Evolutionary conservation across 805 yeast species (phyloP), one percentile per base, ranked within the genome.

Genomic region (Debaryomyces hansenii): DNA sequence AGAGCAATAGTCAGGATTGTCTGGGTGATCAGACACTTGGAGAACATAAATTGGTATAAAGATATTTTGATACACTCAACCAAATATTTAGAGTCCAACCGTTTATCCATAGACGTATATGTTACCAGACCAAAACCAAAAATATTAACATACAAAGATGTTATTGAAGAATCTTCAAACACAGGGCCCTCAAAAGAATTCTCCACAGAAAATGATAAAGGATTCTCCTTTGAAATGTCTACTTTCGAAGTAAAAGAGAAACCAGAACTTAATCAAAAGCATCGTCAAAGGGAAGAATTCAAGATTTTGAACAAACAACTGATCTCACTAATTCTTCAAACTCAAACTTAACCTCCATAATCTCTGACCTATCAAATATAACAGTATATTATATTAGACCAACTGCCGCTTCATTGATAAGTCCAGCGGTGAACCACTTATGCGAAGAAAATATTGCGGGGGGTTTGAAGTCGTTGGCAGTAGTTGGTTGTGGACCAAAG

Each of bases 401-500:
- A 5, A 50, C 54, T 16, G 16, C 59, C n/a, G 54, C 48, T 4
- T 41, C 35, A 2, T 50, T 59, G 12, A 52, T 61, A 9, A 44
- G 46, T 8, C 29, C 21, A n/a, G 47, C 56, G 31, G 55, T 56
- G 4, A 49, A 49, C 9, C 11, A 34, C 11, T 35, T 42, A 6
- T 38, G 52, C 11, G 53, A 53, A 9, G 46, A 55, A 14, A 41
- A 50, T 4, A 29, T 37, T 2, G 37, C 41, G 8, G 48, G 46
- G 14, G 39, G 27, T 31, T 54, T 56, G 33, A 63, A 61, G 46
- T 54, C 69, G 0, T 49, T 74, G 46, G 79, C 77, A 2, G 66
- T 73, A 7, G 38, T 67, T 9, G 56, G 63, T 14, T 75, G 80
- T 60, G 80, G 80, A 0, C 71, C 77, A 1, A 50, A 45, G 2